Conservation (phyloP, 331 rosid genomes). For the Spiraea crenata region DNA sequence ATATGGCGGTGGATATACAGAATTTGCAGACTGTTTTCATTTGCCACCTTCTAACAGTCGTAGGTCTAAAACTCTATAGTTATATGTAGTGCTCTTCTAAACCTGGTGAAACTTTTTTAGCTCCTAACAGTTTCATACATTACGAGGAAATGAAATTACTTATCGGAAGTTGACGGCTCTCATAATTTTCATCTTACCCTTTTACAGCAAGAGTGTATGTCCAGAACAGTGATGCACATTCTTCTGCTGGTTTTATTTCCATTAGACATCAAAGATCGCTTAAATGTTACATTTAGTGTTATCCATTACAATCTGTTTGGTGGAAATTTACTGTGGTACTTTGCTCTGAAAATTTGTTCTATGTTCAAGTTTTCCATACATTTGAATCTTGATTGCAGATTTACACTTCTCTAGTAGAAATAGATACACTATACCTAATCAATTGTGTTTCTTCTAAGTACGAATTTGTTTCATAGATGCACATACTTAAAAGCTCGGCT, state of each 20-base stretch:
- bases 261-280: constrained; percentile 7
- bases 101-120: not conserved
- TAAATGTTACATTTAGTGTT: not conserved
- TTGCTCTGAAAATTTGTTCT: not conserved
- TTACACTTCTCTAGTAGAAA: too few species aligned
- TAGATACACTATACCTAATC: too few species aligned
- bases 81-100: constrained; percentile 22
- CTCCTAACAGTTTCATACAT: constrained; percentile 6
- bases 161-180: constrained; percentile 1
- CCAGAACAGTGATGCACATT: constrained; percentile 5
- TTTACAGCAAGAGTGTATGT: constrained; percentile 15
- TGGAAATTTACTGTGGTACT: not conserved
- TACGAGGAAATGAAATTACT: constrained; percentile 5
- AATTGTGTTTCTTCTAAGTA: too few species aligned
- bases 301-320: not conserved
- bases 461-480: too few species aligned
- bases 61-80: constrained; percentile 25
- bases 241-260: constrained; percentile 24
- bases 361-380: too few species aligned
- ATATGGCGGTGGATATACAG: constrained; percentile 51
- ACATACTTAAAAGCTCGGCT: too few species aligned
- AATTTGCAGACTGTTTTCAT: constrained; percentile 34
- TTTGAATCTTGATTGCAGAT: not conserved
- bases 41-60: constrained; percentile 33
- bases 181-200: not conserved